Base-by-base conservation (phyloP, 2,329 filamentous ascomycete species). In the Phaeosphaeria sp. region DNA sequence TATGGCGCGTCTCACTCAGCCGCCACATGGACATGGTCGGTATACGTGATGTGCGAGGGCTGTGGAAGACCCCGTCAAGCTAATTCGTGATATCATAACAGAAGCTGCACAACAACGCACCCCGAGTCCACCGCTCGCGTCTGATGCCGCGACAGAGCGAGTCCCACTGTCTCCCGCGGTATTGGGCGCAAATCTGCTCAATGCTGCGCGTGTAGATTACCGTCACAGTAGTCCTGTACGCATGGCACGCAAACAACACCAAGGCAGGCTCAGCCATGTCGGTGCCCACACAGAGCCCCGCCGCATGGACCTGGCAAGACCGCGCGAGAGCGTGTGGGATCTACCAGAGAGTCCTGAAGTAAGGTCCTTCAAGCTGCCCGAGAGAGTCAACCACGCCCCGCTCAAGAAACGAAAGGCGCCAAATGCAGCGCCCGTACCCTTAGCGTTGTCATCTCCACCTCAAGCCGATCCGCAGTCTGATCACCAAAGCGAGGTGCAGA, bases 161-260 rank as follows among this genome's bases (percentile, higher is more conserved):
- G 53, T 47, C 11, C 44, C 47, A 9, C 44, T 51, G 9, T 40
- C 63, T 42, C 59, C 66, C 2, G 63, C 68, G 13, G 56, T 66
- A 9, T 36, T 57, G 13, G 65, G 65, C 54, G 71, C 71, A 22
- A 60, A 48, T 36, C 65, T 74, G 2, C 65, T 77, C 30, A 77
- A 77, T 55, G 64, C 67, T 18, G 73, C 71, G 24, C 71, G 72
- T 25, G 49, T 66, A 36, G 40, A 59, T 18, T 54, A 52, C 11
- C 57, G 42, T 2, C 53, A 47, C 15, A 44, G 53, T 18, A 64
- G 56, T 25, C 55, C 58, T 13, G 20, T 52, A 33, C 40, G 48
- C 5, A 56, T 50, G 49, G 42, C 21, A 18, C 52, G 33, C 17
- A 60, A 49, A 18, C 15, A 44, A 24, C 44, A 45, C 6, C 39